Percentiles rank a stretch among this genome's conserved stretches.
phyloP scores from a whole-genome alignment of 257 asterid species.

The Solanum raphanifolium region DNA sequence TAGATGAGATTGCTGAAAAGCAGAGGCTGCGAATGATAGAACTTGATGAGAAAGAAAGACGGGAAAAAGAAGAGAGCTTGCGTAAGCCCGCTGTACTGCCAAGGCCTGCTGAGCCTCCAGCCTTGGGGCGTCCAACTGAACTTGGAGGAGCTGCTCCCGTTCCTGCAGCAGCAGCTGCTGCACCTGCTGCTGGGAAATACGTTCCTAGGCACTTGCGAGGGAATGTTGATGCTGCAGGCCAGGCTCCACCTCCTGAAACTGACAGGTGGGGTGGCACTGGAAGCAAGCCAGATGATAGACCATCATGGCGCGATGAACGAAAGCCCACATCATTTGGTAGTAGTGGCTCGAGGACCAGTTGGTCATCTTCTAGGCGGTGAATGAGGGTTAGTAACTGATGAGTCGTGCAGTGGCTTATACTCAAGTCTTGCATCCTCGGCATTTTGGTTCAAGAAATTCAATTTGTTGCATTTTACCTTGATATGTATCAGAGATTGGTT shows the following conservation, averaged over 20 bases:
- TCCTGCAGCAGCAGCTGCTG: slow-evolving; percentile 24
- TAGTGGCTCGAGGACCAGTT: slow-evolving; percentile 24
- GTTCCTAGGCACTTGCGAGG: slow-evolving; percentile 32
- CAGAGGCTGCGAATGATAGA: slow-evolving; percentile 65
- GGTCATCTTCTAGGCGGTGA: slow-evolving; percentile 33
- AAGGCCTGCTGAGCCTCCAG: slow-evolving; percentile 19
- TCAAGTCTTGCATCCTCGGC: background rate
- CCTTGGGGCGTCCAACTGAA: slow-evolving; percentile 23
- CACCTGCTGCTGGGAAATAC: slow-evolving; percentile 27
- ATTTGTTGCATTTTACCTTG: background rate
- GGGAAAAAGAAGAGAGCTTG: slow-evolving; percentile 34
- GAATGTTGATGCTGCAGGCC: slow-evolving; percentile 17
- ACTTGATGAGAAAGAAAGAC: slow-evolving; percentile 53
- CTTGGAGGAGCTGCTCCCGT: slow-evolving; percentile 13
- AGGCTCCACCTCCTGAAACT: slow-evolving; percentile 35
- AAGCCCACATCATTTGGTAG: slow-evolving; percentile 27
- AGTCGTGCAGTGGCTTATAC: background rate
- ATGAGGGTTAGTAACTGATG: background rate
- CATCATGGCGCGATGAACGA: slow-evolving; percentile 51
- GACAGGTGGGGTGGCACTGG: slow-evolving; percentile 40
- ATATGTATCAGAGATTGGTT: background rate
- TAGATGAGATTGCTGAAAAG: slow-evolving; percentile 69
- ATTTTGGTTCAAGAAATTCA: background rate
- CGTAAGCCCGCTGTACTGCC: slow-evolving; percentile 21
- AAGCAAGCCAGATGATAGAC: slow-evolving; percentile 18